Evolutionary conservation across 371 early-diverging fungal genomes (phyloP), one percentile per base, ranked within the genome.

Genomic region (Lichtheimia corymbifera): DNA sequence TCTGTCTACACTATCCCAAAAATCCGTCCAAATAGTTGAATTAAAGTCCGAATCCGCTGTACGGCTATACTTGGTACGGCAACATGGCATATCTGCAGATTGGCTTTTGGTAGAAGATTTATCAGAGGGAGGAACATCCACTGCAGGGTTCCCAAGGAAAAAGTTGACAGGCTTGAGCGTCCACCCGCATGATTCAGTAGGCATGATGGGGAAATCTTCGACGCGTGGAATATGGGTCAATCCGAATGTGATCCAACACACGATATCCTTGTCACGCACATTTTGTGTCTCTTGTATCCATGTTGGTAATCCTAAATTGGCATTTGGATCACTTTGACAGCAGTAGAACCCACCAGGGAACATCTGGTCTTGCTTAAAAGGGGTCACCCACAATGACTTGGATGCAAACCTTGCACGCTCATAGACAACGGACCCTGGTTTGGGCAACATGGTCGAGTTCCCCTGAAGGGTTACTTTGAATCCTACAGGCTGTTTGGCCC

Each of bases 131-230:
- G 61, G 61, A 17, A 61, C 15, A 24, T 61, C 61, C 0, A 61
- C 47, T 44, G 54, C 61, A 13, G 61, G 61, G 9, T 61, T 61
- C 20, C 50, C 61, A 7, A 40, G 9, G 20, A 61, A 61, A 35
- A 61, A 60, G 44, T 60, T 60, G 42, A 42, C 51, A 27, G 41
- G 60, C 52, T 41, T 76, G 61, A 80, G 70, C 49, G 49, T 61
- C 56, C 76, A 79, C 22, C 79, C 79, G 58, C 76, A 75, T 35
- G 64, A 70, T 61, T 81, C 81, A 3, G 79, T 80, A 45, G 81
- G 77, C 81, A 81, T 81, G 43, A 81, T 65, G 30, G 81, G 81
- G 59, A 81, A 81, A 56, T 81, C 81, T 59, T 81, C 81, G 5
- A 71, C 80, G 40, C 81, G 71, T 15, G 74, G 74, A 25, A 77